Conservation (phyloP, 306 rosid genomes). For the Castanea crenata region DNA sequence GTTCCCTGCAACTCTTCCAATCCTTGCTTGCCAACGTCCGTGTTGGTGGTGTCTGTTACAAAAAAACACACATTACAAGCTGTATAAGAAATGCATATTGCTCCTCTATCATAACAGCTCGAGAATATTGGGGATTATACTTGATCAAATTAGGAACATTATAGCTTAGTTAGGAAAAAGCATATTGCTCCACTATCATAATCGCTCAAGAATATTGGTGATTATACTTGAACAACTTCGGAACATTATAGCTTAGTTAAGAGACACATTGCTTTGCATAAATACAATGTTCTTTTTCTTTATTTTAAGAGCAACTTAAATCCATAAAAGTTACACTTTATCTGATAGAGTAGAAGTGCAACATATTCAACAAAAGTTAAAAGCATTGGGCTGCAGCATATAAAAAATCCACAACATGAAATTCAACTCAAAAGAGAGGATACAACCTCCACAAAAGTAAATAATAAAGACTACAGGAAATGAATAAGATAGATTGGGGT, state of each 20-base stretch:
- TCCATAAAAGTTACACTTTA: too few relatives aligned
- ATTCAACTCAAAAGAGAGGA: too few relatives aligned
- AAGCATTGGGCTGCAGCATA: too few relatives aligned
- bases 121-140: neutral
- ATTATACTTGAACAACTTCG: neutral
- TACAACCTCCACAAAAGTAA: too few relatives aligned
- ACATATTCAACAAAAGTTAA: too few relatives aligned
- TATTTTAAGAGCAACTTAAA: too few relatives aligned
- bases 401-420: too few relatives aligned
- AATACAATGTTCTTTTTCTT: too few relatives aligned
- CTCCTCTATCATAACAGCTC: neutral
- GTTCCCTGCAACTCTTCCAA: conserved; percentile 95
- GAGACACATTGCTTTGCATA: too few relatives aligned
- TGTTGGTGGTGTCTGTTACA: conserved; percentile 83
- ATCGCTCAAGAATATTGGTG: neutral
- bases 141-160: neutral
- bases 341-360: too few relatives aligned
- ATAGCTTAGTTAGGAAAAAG: neutral
- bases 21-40: conserved; percentile 97
- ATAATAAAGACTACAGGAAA: too few relatives aligned
- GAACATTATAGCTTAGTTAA: neutral
- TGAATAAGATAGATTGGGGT: too few relatives aligned
- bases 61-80: neutral
- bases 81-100: neutral
- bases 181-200: neutral